Evolutionary conservation across 441 rosid genomes (phyloP).

Genomic region (Aleurites moluccanus): DNA sequence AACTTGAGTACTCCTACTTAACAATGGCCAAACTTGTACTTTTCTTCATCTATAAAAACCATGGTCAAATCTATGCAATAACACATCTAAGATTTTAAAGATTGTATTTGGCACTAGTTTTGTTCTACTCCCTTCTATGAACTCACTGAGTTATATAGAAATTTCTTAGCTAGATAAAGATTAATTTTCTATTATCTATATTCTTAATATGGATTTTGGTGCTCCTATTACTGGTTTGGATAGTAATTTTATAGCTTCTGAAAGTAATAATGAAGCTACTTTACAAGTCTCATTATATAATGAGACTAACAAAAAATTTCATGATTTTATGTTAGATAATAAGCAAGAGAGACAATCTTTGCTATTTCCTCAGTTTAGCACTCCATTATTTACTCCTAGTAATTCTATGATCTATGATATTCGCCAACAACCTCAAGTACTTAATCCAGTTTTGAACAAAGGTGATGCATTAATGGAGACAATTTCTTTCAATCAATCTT

Average conservation of each 20-base stretch:
- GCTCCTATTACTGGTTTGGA: conserved; percentile 40
- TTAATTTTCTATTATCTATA: too few relatives aligned
- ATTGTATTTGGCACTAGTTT: conserved; percentile 1
- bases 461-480: too few relatives aligned
- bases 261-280: conserved; percentile 29
- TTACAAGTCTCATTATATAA: conserved; percentile 30
- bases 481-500: too few relatives aligned
- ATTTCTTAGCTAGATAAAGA: conserved; percentile 3
- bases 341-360: conserved; percentile 58
- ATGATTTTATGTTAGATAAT: conserved; percentile 48
- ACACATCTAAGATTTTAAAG: conserved; percentile 13
- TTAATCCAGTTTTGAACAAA: too few relatives aligned
- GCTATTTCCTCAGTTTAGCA: conserved; percentile 43
- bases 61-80: neutral
- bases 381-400: conserved; percentile 62
- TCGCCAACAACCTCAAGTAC: conserved; percentile 23
- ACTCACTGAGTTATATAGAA: neutral
- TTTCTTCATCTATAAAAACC: conserved; percentile 16
- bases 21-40: neutral
- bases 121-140: conserved; percentile 5
- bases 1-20: neutral
- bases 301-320: conserved; percentile 28
- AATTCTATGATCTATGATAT: conserved; percentile 34
- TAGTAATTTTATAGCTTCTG: conserved; percentile 37
- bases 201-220: conserved; percentile 53